phyloP scores from a whole-genome alignment of 2,329 filamentous ascomycete genomes.

The Beauveria medogensis region DNA sequence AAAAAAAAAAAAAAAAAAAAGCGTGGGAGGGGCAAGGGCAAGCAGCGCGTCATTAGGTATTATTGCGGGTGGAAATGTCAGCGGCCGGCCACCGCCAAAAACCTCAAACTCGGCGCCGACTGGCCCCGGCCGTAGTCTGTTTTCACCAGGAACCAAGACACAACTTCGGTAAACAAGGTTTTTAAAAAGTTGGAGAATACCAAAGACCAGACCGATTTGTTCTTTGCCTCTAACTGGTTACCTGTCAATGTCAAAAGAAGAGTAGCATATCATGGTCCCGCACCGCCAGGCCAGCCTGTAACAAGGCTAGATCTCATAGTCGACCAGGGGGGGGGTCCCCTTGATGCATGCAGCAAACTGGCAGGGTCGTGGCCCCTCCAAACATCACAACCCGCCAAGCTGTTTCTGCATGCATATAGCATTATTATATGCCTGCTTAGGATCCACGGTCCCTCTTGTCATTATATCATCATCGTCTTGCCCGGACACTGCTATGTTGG shows the following conservation, averaged over 20 bases:
- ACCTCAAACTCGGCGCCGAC: neutral
- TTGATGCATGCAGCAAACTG: constrained; percentile 3
- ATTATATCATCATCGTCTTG: constrained; percentile 8
- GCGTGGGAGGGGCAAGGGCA: neutral
- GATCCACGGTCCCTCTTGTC: neutral
- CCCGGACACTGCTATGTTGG: neutral
- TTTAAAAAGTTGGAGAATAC: neutral
- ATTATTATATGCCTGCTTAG: neutral
- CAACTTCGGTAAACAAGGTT: neutral
- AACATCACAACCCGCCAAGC: constrained; percentile 11
- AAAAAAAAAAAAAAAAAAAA: neutral
- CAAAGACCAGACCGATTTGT: neutral
- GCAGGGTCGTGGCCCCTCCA: constrained; percentile 7
- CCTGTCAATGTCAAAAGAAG: neutral
- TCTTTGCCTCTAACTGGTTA: too few relatives aligned
- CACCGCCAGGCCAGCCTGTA: constrained; percentile 17
- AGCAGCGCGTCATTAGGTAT: neutral
- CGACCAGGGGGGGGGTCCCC: constrained; percentile 6
- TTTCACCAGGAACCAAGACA: neutral
- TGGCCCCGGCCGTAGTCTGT: neutral
- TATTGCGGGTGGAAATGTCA: neutral
- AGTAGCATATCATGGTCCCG: constrained; percentile 14
- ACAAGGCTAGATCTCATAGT: constrained; percentile 21
- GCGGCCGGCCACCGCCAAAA: neutral
- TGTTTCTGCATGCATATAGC: constrained; percentile 5